phyloP scores from a whole-genome alignment of 1,284 basidiomycete species.

The Pseudozyma sp. region DNA sequence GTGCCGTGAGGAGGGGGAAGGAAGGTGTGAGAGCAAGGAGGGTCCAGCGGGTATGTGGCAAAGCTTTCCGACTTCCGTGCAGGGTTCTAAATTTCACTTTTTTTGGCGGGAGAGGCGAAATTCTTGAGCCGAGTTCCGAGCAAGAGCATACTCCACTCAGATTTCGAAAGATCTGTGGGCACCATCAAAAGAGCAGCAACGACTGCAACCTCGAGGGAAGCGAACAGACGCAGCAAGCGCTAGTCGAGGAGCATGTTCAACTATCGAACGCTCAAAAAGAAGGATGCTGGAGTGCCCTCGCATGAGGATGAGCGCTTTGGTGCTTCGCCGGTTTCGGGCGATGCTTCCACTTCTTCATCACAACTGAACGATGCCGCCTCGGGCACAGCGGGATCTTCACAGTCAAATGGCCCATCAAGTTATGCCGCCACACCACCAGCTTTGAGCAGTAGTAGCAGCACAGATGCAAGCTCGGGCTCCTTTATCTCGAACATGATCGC shows the following conservation, averaged over 20 bases:
- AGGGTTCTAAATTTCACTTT: not conserved
- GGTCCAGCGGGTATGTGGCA: constrained; percentile 8
- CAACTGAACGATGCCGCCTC: not conserved
- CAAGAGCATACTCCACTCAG: constrained; percentile 1
- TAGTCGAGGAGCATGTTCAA: constrained; percentile 19
- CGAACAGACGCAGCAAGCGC: too few species aligned
- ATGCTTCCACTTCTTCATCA: constrained; percentile 1
- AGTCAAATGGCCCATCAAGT: not conserved
- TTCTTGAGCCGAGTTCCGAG: constrained; percentile 13
- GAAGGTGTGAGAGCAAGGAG: too few species aligned
- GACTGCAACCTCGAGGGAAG: not conserved
- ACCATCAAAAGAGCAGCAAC: not conserved
- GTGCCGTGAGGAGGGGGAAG: not conserved
- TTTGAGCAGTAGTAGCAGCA: too few species aligned
- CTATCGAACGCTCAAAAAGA: constrained; percentile 32
- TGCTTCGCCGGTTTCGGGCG: constrained; percentile 1
- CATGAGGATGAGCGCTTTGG: constrained; percentile 11
- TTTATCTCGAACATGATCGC: constrained; percentile 43
- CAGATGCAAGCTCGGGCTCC: constrained; percentile 8
- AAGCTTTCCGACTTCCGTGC: constrained; percentile 14
- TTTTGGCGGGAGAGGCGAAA: not conserved
- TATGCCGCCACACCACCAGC: not conserved
- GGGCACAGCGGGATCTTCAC: not conserved
- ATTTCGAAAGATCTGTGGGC: not conserved
- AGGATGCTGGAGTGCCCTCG: constrained; percentile 8